These are phyloP conservation scores for Acephala macrosclerotiorum DNA, from an alignment of 2,329 filamentous ascomycete genomes.

Conservation along the genomic window DNA sequence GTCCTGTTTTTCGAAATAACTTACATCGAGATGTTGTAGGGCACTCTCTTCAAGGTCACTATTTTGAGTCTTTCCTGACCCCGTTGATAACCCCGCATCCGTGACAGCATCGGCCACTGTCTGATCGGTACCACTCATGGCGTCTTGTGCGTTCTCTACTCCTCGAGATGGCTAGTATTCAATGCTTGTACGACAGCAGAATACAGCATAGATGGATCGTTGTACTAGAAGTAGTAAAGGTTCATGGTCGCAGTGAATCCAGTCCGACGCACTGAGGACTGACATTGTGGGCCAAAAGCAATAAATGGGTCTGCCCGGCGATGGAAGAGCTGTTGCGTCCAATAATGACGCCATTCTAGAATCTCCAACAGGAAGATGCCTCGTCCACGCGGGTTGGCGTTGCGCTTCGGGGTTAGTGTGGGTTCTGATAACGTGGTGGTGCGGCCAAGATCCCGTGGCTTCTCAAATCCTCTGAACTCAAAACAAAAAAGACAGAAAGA, in stretches of 20 bases:
- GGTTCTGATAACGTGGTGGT: no score
- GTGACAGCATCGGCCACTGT: background rate
- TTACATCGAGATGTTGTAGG: slow-evolving; percentile 14
- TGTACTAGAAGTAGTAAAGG: no score
- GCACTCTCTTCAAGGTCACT: slow-evolving; percentile 14
- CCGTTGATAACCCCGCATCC: slow-evolving; percentile 2
- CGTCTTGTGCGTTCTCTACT: background rate
- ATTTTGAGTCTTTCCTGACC: slow-evolving; percentile 1
- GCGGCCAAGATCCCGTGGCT: no score
- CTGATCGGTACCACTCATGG: background rate
- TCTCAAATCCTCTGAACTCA: no score
- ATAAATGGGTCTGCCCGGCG: background rate
- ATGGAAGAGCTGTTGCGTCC: background rate
- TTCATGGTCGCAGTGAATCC: no score
- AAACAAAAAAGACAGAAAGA: no score
- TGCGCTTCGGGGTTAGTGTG: background rate
- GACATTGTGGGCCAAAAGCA: background rate
- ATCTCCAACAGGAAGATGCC: background rate
- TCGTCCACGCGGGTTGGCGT: no score
- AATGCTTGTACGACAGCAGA: background rate
- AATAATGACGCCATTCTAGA: background rate
- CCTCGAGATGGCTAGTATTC: background rate
- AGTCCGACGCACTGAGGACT: no score
- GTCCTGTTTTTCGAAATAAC: background rate
- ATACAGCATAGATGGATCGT: no score